A percentile compares a stretch with the other conserved stretches of the same genome.
phyloP scores from a whole-genome alignment of 345 rosid genomes.

The Durio zibethinus region DNA sequence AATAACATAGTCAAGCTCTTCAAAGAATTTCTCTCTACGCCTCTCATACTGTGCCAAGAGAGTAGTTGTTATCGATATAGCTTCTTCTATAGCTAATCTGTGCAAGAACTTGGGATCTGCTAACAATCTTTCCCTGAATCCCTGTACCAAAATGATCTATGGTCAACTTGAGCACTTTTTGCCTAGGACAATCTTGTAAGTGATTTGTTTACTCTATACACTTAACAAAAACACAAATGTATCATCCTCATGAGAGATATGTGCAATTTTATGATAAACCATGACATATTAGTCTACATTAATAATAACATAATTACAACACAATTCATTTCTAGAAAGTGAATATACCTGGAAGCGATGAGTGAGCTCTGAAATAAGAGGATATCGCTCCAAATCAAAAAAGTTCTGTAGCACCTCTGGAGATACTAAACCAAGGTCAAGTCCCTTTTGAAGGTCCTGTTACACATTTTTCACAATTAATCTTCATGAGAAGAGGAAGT shows the following conservation, averaged over 20 bases:
- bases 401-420: slow-evolving; percentile 93
- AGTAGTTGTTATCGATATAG: slow-evolving; percentile 83
- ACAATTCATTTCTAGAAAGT: not conserved
- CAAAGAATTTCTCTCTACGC: slow-evolving; percentile 83
- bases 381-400: slow-evolving; percentile 83
- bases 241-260: not conserved
- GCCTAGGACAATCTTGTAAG: not conserved
- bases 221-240: not conserved
- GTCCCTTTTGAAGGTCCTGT: slow-evolving; percentile 93
- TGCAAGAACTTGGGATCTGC: slow-evolving; percentile 91
- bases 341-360: slow-evolving; percentile 72
- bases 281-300: not conserved
- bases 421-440: slow-evolving; percentile 91
- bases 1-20: slow-evolving; percentile 87
- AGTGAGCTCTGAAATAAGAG: slow-evolving; percentile 77
- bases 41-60: slow-evolving; percentile 88
- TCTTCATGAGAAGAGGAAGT: slow-evolving; percentile 7
- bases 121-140: slow-evolving; percentile 86
- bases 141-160: slow-evolving; percentile 48
- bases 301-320: not conserved
- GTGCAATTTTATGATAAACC: not conserved
- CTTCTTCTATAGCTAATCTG: slow-evolving; percentile 89
- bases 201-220: not conserved
- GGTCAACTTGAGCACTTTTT: slow-evolving; percentile 17
- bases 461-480: slow-evolving; percentile 15